Percentiles rank a stretch among this genome's conserved stretches.
phyloP scores from a whole-genome alignment of 1,284 basidiomycete species.

The Ceratobasidium sp. region DNA sequence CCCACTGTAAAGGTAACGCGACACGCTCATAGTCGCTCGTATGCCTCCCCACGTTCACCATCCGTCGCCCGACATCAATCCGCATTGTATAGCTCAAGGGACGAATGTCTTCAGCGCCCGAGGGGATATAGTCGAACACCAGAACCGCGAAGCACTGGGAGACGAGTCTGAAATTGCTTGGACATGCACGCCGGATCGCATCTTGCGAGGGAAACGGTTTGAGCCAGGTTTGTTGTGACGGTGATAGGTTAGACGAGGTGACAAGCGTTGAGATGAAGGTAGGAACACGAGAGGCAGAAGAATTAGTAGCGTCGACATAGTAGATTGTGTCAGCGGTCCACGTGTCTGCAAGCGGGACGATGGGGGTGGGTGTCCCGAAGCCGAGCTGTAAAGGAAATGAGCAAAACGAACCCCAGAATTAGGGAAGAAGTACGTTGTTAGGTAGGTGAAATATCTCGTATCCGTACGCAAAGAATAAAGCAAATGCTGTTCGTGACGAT shows the following conservation, averaged over 20 bases:
- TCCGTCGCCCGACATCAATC: constrained; percentile 71
- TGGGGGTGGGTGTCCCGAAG: constrained; percentile 65
- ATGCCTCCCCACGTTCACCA: constrained; percentile 72
- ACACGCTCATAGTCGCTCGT: constrained; percentile 74
- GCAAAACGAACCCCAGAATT: constrained; percentile 19
- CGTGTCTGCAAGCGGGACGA: constrained; percentile 62
- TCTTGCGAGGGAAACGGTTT: constrained; percentile 60
- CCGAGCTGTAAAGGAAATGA: constrained; percentile 62
- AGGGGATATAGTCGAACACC: constrained; percentile 69
- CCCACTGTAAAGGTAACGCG: constrained; percentile 81
- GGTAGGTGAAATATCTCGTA: constrained; percentile 67
- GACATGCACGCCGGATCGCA: constrained; percentile 69
- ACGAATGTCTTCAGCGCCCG: constrained; percentile 52
- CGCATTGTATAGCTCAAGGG: constrained; percentile 76
- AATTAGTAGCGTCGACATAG: constrained; percentile 72
- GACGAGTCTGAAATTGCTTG: constrained; percentile 75
- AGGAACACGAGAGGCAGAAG: constrained; percentile 63
- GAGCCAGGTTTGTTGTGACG: constrained; percentile 60
- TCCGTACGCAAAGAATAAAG: constrained; percentile 54
- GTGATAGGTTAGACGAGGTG: constrained; percentile 57
- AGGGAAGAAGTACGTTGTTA: constrained; percentile 61
- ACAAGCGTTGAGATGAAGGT: constrained; percentile 68
- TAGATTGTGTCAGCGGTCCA: constrained; percentile 69
- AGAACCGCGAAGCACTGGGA: constrained; percentile 78
- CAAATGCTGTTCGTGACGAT: no score